Evolutionary conservation across 129 eudicot species (phyloP).

Genomic region (Flaveria brownii): DNA sequence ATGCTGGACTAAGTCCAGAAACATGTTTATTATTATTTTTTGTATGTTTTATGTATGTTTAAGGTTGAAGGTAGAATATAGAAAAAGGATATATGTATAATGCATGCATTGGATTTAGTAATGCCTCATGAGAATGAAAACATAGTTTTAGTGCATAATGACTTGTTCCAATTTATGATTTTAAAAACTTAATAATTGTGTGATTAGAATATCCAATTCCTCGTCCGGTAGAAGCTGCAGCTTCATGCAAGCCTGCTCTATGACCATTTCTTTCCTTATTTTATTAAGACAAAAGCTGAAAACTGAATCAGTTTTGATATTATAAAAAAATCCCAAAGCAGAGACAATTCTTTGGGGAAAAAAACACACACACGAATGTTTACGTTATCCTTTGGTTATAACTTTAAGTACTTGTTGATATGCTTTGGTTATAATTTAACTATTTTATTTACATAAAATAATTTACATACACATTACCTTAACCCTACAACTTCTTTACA

Average conservation of each 20-base stretch:
- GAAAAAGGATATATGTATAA: no score
- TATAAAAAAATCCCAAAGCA: no score
- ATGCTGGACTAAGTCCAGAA: background rate
- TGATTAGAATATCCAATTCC: no score
- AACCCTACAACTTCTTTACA: no score
- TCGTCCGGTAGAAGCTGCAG: background rate
- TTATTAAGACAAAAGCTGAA: background rate
- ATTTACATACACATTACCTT: no score
- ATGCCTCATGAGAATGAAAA: background rate
- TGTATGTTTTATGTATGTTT: background rate
- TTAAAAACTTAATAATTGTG: background rate
- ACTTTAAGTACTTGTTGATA: no score
- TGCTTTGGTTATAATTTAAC: no score
- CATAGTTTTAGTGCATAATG: background rate
- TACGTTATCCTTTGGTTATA: no score
- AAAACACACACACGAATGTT: background rate
- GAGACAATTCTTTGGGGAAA: background rate
- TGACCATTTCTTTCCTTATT: background rate
- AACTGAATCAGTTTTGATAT: no score
- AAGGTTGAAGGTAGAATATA: background rate
- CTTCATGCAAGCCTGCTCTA: conserved; percentile 1
- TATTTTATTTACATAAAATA: no score
- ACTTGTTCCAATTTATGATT: background rate
- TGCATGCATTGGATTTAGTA: background rate
- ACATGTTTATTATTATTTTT: background rate